These are phyloP conservation scores for Boletus rubescentipes DNA, from an alignment of 768 basidiomycete species.

Conservation along the genomic window DNA sequence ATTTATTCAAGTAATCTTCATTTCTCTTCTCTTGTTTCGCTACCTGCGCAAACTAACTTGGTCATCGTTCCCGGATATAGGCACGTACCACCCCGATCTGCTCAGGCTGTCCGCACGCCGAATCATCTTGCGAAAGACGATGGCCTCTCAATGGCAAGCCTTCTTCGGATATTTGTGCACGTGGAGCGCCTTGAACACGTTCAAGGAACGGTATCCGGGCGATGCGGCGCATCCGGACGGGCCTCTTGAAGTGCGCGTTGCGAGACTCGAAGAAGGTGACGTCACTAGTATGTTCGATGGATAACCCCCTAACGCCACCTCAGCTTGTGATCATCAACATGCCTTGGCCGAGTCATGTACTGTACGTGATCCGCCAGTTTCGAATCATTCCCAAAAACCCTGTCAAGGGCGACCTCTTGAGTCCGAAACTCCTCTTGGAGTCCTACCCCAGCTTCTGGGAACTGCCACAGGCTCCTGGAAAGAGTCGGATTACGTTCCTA, in stretches of 20 bases:
- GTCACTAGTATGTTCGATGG: no score
- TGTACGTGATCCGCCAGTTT: no score
- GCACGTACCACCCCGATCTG: slow-evolving; percentile 28
- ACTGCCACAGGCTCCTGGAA: background rate
- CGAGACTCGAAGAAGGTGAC: no score
- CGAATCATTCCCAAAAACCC: no score
- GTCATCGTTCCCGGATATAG: no score
- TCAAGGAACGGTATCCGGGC: slow-evolving; percentile 58
- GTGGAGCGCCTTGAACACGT: slow-evolving; percentile 68
- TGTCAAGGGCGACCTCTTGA: background rate
- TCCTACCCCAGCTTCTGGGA: background rate
- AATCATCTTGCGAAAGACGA: slow-evolving; percentile 54
- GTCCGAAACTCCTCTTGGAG: background rate
- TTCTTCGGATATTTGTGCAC: slow-evolving; percentile 72
- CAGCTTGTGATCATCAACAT: no score
- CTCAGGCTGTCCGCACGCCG: slow-evolving; percentile 1
- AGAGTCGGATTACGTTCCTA: background rate
- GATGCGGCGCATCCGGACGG: slow-evolving; percentile 51
- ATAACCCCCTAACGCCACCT: no score
- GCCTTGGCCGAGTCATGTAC: no score
- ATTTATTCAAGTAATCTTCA: no score
- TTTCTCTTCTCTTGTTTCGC: no score
- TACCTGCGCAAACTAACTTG: no score
- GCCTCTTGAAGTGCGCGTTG: slow-evolving; percentile 63
- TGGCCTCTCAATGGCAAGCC: slow-evolving; percentile 68